These are phyloP conservation scores for Aegilops bicornis DNA, from an alignment of 176 grass and related monocot species.

Conservation along the genomic window DNA sequence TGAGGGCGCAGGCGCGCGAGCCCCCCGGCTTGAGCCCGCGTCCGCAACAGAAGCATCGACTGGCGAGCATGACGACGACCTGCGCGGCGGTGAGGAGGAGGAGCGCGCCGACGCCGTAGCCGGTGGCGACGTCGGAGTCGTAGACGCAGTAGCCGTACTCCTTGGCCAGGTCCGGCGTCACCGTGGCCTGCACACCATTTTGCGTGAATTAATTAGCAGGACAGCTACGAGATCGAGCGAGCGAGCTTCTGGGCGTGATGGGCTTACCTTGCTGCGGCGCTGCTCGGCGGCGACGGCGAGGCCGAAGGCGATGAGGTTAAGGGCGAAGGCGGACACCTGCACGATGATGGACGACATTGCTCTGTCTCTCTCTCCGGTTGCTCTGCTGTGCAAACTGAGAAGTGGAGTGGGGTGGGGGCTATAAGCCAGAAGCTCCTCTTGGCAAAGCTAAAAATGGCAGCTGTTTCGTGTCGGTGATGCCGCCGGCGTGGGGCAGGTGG, in stretches of 20 bases:
- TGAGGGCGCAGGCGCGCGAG: slow-evolving; percentile 69
- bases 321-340: slow-evolving; percentile 52
- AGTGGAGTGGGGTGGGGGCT: no score
- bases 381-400: neutral
- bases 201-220: no score
- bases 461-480: slow-evolving; percentile 30
- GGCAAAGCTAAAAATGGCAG: neutral
- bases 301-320: slow-evolving; percentile 39
- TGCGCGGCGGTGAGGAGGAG: slow-evolving; percentile 66
- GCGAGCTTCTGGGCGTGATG: neutral
- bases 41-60: slow-evolving; percentile 89
- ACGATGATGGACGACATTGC: slow-evolving; percentile 66
- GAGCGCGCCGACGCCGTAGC: slow-evolving; percentile 65
- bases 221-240: no score
- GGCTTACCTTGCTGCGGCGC: slow-evolving; percentile 67
- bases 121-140: slow-evolving; percentile 82
- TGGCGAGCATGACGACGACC: slow-evolving; percentile 57
- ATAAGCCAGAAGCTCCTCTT: neutral
- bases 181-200: slow-evolving; percentile 32
- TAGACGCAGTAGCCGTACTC: slow-evolving; percentile 75
- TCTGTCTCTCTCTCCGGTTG: neutral
- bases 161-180: slow-evolving; percentile 63
- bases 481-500: neutral
- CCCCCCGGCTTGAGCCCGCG: slow-evolving; percentile 66
- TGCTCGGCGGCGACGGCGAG: slow-evolving; percentile 82